These are phyloP conservation scores for Zasmidium citrigriseum DNA, from an alignment of 2,329 filamentous ascomycete genomes.

Conservation along the genomic window DNA sequence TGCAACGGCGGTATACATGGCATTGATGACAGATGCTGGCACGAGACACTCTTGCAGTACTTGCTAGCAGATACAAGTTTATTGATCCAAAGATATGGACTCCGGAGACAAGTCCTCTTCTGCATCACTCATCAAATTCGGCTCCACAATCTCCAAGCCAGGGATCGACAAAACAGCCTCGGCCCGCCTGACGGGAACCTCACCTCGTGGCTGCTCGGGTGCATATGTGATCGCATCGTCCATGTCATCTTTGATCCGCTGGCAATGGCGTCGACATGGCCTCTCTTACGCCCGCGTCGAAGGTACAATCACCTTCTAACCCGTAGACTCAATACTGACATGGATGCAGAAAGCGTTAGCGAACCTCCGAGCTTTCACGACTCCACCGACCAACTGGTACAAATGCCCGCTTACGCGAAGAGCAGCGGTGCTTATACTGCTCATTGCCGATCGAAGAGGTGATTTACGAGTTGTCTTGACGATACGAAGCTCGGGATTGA, in stretches of 20 bases:
- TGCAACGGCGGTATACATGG: no score
- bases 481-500: conserved; percentile 60
- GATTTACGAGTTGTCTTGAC: conserved; percentile 70
- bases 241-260: conserved; percentile 2
- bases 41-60: no score
- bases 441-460: conserved; percentile 81
- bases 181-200: background rate
- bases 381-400: conserved; percentile 60
- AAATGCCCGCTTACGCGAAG: conserved; percentile 63
- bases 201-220: background rate
- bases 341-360: conserved; percentile 49
- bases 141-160: background rate
- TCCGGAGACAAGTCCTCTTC: background rate
- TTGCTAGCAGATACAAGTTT: background rate
- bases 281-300: conserved; percentile 35
- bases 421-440: conserved; percentile 82
- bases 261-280: conserved; percentile 33
- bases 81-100: background rate
- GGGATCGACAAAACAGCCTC: background rate
- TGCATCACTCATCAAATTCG: background rate
- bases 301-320: conserved; percentile 16
- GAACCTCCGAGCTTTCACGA: conserved; percentile 56
- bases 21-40: no score
- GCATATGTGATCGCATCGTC: background rate
- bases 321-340: conserved; percentile 3